Evolutionary conservation across 495 filamentous ascomycete genomes (phyloP).

Genomic region (Xylaria intraflava): DNA sequence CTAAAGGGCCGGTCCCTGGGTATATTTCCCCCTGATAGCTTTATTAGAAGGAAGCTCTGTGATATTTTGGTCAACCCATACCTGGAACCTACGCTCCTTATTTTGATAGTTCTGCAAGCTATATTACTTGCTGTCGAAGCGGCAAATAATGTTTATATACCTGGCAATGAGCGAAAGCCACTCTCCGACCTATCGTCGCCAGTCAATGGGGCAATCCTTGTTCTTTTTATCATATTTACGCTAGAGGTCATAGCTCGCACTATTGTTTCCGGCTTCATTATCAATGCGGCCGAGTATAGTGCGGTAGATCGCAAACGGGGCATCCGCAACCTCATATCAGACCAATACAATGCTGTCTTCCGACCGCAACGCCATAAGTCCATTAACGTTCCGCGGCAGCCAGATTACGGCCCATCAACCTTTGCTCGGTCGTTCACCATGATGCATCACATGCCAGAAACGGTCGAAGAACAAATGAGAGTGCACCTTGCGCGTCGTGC

Average conservation of each 20-base stretch:
- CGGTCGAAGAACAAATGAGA: conserved; percentile 74
- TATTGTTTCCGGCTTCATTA: conserved; percentile 84
- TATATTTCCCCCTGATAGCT: conserved; percentile 71
- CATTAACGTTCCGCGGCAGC: conserved; percentile 37
- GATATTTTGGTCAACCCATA: conserved; percentile 83
- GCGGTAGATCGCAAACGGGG: conserved; percentile 67
- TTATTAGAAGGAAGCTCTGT: conserved; percentile 66
- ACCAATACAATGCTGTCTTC: conserved; percentile 72
- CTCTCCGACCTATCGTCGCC: conserved; percentile 57
- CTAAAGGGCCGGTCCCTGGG: conserved; percentile 82
- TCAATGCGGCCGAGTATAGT: conserved; percentile 82
- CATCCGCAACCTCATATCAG: conserved; percentile 61
- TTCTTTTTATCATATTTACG: conserved; percentile 85
- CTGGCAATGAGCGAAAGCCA: conserved; percentile 39
- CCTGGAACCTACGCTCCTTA: conserved; percentile 78
- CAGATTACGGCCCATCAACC: conserved; percentile 53
- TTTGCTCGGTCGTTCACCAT: conserved; percentile 80
- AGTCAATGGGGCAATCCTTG: conserved; percentile 76
- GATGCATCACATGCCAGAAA: conserved; percentile 53
- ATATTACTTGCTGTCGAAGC: conserved; percentile 80
- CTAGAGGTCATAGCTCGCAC: conserved; percentile 73
- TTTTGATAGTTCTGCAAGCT: conserved; percentile 84
- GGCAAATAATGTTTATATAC: conserved; percentile 55
- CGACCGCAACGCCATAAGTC: conserved; percentile 68
- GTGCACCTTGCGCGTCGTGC: conserved; percentile 81